Evolutionary conservation across 1,284 basidiomycete genomes (phyloP).

Genomic region (Vanrija humicola): DNA sequence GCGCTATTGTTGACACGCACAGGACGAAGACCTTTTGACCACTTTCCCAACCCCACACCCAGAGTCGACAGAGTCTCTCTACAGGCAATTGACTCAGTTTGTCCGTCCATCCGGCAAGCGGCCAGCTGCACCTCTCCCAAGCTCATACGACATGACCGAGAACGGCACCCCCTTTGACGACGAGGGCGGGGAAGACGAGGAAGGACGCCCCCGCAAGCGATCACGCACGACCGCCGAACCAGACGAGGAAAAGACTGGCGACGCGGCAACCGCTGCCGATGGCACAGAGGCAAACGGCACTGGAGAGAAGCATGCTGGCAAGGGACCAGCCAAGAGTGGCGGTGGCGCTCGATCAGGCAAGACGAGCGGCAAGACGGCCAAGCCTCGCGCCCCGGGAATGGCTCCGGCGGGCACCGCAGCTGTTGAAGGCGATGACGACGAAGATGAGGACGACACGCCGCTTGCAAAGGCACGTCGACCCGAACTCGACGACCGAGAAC

Average conservation of each 20-base stretch:
- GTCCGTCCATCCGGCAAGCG: slow-evolving; percentile 39
- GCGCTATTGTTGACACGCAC: slow-evolving; percentile 1
- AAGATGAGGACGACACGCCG: slow-evolving; percentile 33
- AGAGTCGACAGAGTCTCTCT: slow-evolving; percentile 61
- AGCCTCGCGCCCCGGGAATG: not conserved
- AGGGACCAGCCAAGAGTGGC: slow-evolving; percentile 23
- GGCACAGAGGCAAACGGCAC: slow-evolving; percentile 13
- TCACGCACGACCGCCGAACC: slow-evolving; percentile 10
- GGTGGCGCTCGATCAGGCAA: not conserved
- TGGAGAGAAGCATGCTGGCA: slow-evolving; percentile 20
- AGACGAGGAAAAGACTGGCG: slow-evolving; percentile 12
- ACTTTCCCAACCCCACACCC: slow-evolving; percentile 69
- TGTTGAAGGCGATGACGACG: slow-evolving; percentile 23
- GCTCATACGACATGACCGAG: slow-evolving; percentile 28
- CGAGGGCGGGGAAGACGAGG: slow-evolving; percentile 13
- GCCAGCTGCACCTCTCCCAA: slow-evolving; percentile 28
- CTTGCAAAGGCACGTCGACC: slow-evolving; percentile 34
- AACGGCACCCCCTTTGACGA: slow-evolving; percentile 18
- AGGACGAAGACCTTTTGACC: slow-evolving; percentile 71
- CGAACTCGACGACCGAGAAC: slow-evolving; percentile 36
- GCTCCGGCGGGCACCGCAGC: not conserved
- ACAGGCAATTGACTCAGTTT: slow-evolving; percentile 62
- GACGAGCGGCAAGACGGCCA: slow-evolving; percentile 20
- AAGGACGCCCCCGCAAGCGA: slow-evolving; percentile 27
- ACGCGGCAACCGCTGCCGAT: slow-evolving; percentile 1